Conservation (phyloP, 1,139 yeast species). For the Lodderomyces jiufengensis region DNA sequence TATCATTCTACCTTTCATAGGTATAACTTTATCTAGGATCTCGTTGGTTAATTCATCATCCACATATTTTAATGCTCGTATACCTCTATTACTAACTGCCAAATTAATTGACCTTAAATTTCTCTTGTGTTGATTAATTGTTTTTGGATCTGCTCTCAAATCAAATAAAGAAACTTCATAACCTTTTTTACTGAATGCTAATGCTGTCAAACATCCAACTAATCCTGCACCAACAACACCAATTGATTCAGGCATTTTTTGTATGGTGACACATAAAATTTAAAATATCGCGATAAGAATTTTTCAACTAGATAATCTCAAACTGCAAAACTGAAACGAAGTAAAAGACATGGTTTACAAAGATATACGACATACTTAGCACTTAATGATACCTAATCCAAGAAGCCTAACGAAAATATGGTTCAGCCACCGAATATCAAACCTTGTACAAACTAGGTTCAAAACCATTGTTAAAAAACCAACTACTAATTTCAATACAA, state of each 20-base stretch:
- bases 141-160: constrained; percentile 39
- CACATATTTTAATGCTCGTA: constrained; percentile 61
- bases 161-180: constrained; percentile 71
- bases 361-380: not conserved
- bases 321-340: not conserved
- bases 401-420: too few relatives aligned
- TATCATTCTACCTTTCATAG: constrained; percentile 89
- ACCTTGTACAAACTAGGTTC: too few relatives aligned
- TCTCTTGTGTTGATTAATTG: constrained; percentile 19
- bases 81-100: constrained; percentile 84
- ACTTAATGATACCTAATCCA: not conserved
- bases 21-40: constrained; percentile 61
- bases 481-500: too few relatives aligned
- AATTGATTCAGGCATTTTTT: constrained; percentile 15
- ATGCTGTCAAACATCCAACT: constrained; percentile 84
- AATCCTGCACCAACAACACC: constrained; percentile 81
- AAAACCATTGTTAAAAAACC: too few relatives aligned
- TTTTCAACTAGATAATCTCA: not conserved
- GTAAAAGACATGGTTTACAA: not conserved
- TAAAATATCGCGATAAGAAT: too few relatives aligned
- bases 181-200: constrained; percentile 75
- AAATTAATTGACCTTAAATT: constrained; percentile 73
- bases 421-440: too few relatives aligned
- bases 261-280: not conserved
- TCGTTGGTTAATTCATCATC: constrained; percentile 56